phyloP scores from a whole-genome alignment of 2,329 filamentous ascomycete genomes.

The Hyphodiscus sp. region DNA sequence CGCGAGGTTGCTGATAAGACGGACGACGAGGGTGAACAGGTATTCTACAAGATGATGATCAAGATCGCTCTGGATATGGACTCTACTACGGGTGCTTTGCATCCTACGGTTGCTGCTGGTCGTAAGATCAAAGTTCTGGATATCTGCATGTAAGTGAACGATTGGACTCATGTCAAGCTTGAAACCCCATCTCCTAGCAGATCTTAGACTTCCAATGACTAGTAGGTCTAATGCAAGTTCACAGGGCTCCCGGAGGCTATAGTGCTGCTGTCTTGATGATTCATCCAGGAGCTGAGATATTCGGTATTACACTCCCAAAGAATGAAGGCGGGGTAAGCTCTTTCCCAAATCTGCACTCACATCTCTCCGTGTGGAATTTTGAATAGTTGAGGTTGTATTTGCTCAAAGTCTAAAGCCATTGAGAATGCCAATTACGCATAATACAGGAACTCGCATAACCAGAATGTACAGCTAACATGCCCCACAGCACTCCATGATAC shows the following conservation, averaged over 20 bases:
- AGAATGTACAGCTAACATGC: conserved; percentile 8
- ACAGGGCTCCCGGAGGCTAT: conserved; percentile 4
- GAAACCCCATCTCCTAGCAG: background rate
- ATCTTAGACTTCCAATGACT: background rate
- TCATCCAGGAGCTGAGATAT: conserved; percentile 3
- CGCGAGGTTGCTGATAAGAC: conserved; percentile 33
- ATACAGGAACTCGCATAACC: too few relatives aligned
- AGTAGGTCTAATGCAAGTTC: background rate
- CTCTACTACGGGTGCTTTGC: conserved; percentile 7
- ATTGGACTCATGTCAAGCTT: conserved; percentile 7
- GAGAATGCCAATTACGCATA: too few relatives aligned
- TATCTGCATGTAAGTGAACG: conserved; percentile 20
- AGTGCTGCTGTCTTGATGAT: conserved; percentile 5
- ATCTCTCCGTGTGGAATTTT: background rate
- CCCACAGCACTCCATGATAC: conserved; percentile 15
- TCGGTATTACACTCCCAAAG: conserved; percentile 10
- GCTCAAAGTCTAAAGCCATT: background rate
- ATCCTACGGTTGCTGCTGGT: background rate
- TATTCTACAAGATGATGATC: conserved; percentile 39
- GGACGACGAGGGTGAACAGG: conserved; percentile 9
- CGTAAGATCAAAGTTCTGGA: conserved; percentile 19
- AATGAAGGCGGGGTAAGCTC: background rate
- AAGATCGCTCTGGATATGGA: conserved; percentile 39
- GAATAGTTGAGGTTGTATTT: background rate
- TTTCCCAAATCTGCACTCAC: background rate